Base-by-base conservation (phyloP, 257 asterid species). In the Solanum rostratum region DNA sequence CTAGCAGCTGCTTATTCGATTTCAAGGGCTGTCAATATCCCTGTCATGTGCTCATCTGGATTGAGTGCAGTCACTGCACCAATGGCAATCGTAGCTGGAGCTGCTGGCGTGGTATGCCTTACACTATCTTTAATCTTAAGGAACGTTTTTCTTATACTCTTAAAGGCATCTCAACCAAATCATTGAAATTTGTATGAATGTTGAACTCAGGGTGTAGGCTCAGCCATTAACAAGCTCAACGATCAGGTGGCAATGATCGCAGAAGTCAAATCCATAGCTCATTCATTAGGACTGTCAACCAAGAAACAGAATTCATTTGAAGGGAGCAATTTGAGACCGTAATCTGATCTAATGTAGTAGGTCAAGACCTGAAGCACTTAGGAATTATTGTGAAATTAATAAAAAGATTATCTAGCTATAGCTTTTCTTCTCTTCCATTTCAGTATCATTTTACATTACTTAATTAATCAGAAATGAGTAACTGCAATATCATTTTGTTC, bases 181-280 rank as follows among this genome's bases (percentile, higher is more conserved):
- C 41, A 27, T 22, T 50, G 82, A 50, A 76, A 53, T 22, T 69
- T 49, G 82, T 27, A 63, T 37, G 50, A 9, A 16, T 50, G 33
- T 37, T 46, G 30, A 49, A 85, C 60, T 19, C 88, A 95, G 99
- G 98, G 99, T n/a, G 96, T 95, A 8, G 99, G 99, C 18, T 95
- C 98, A 19, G 97, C 98, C 18, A 88, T 95, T 45, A 95, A 94
- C 97, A 95, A 93, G 95, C 96, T 93, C 54, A 95, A 95, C 59
- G 95, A 95, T 54, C 93, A 91, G 3, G 92, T 95, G 43, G 99
- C 99, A 1, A 95, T 95, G 99, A 92, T 95, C 70, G 99, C 99
- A 19, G 92, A 95, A 85, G 99, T 95, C 71, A 91, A 85, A 88
- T 90, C 91, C 37, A 89, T 95, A 79, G 90, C 98, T 3, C 93